Conservation (phyloP, 2,329 filamentous ascomycete species). For the Thielaviopsis ethacetica region DNA sequence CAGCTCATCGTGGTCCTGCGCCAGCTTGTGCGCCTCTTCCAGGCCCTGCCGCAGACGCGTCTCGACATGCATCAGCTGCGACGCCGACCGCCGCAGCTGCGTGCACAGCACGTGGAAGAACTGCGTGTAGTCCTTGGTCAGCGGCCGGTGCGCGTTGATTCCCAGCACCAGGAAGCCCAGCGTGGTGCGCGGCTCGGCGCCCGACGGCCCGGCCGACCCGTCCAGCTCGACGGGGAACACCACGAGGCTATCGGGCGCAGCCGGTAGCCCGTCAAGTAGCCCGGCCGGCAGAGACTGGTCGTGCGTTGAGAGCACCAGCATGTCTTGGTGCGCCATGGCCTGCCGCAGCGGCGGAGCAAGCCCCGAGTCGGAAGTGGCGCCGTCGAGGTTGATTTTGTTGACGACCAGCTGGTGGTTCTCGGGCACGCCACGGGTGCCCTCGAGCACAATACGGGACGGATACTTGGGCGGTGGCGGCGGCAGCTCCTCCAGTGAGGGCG, state of each 20-base stretch:
- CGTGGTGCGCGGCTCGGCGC: slow-evolving; percentile 39
- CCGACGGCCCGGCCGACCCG: slow-evolving; percentile 44
- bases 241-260: slow-evolving; percentile 57
- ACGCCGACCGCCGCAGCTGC: slow-evolving; percentile 3
- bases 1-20: slow-evolving; percentile 41
- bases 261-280: slow-evolving; percentile 52
- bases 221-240: slow-evolving; percentile 68
- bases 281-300: slow-evolving; percentile 46
- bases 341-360: slow-evolving; percentile 64
- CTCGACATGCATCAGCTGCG: slow-evolving; percentile 3
- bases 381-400: slow-evolving; percentile 48
- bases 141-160: slow-evolving; percentile 46
- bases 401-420: slow-evolving; percentile 44
- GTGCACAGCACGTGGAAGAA: slow-evolving; percentile 41
- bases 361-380: slow-evolving; percentile 50
- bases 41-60: slow-evolving; percentile 72
- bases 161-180: slow-evolving; percentile 9
- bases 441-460: slow-evolving; percentile 49
- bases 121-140: slow-evolving; percentile 60
- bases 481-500: neutral
- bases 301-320: slow-evolving; percentile 51
- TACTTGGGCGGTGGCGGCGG: slow-evolving; percentile 21
- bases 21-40: slow-evolving; percentile 66
- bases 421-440: slow-evolving; percentile 55
- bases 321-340: slow-evolving; percentile 49